Evolutionary conservation across 2,329 filamentous ascomycete genomes (phyloP).

Genomic region (Cryoendolithus antarcticus): DNA sequence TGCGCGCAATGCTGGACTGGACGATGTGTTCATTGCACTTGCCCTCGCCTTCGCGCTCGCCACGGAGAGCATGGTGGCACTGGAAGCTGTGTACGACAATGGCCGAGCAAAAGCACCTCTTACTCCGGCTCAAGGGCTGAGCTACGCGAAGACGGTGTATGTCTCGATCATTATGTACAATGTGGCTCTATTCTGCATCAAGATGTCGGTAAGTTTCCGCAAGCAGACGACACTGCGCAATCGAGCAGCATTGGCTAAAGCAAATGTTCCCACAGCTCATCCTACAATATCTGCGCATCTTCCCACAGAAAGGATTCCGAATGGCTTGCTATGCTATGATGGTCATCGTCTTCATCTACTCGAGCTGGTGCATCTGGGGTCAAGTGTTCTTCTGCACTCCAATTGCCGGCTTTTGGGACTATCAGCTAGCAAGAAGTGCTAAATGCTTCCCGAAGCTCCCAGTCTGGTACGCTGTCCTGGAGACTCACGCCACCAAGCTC

Average conservation of each 20-base stretch:
- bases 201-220: slow-evolving; percentile 15
- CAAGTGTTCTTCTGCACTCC: slow-evolving; percentile 31
- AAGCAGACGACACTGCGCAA: too few relatives aligned
- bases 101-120: slow-evolving; percentile 13
- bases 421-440: too few relatives aligned
- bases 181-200: slow-evolving; percentile 16
- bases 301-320: slow-evolving; percentile 16
- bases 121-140: slow-evolving; percentile 6
- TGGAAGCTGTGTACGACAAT: slow-evolving; percentile 16
- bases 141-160: slow-evolving; percentile 15
- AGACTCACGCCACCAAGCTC: background rate
- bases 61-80: background rate
- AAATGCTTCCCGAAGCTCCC: slow-evolving; percentile 17
- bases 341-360: slow-evolving; percentile 21
- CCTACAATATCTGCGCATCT: slow-evolving; percentile 24
- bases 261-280: slow-evolving; percentile 8
- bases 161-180: slow-evolving; percentile 16
- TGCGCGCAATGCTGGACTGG: slow-evolving; percentile 14
- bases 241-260: too few relatives aligned
- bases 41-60: background rate
- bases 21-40: slow-evolving; percentile 13
- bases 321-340: slow-evolving; percentile 17
- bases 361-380: slow-evolving; percentile 22
- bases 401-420: slow-evolving; percentile 30
- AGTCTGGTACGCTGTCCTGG: slow-evolving; percentile 25